These are phyloP conservation scores for Rhodotorula graminis DNA, from an alignment of 768 basidiomycete species.

Conservation along the genomic window DNA sequence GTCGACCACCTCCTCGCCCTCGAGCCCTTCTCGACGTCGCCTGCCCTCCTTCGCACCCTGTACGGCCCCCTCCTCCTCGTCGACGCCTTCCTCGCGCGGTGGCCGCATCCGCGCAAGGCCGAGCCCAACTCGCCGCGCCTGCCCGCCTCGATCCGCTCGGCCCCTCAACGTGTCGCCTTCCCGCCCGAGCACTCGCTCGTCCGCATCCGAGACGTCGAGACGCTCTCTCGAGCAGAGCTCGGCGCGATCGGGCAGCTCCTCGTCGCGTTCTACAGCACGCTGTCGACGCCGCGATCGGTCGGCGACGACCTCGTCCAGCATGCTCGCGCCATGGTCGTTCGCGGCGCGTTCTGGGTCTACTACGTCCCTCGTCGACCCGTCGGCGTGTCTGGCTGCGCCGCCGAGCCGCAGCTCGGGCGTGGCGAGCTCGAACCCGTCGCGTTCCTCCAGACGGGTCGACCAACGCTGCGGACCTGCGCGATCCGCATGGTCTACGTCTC, in stretches of 20 bases:
- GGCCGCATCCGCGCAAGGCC: conserved; percentile 3
- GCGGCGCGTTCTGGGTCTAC: conserved; percentile 15
- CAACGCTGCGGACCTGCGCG: conserved; percentile 14
- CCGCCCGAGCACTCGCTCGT: background rate
- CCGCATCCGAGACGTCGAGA: background rate
- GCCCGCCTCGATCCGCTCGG: background rate
- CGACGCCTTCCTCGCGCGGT: background rate
- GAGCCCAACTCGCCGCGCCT: background rate
- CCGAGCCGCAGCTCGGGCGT: background rate
- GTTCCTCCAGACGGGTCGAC: conserved; percentile 12
- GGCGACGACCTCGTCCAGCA: background rate
- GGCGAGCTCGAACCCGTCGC: conserved; percentile 1
- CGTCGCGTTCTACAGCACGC: background rate
- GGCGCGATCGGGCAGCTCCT: background rate
- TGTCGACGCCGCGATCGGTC: background rate
- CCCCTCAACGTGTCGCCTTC: background rate
- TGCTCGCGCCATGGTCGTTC: no score
- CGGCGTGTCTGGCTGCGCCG: no score
- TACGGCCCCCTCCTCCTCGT: background rate
- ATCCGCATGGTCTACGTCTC: conserved; percentile 19
- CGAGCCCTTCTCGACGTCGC: background rate
- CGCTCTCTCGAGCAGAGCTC: background rate
- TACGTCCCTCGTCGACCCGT: background rate
- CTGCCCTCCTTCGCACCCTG: conserved; percentile 11
- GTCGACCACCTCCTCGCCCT: conserved; percentile 14